phyloP scores from a whole-genome alignment of 257 asterid species.

The Perilla frutescens region DNA sequence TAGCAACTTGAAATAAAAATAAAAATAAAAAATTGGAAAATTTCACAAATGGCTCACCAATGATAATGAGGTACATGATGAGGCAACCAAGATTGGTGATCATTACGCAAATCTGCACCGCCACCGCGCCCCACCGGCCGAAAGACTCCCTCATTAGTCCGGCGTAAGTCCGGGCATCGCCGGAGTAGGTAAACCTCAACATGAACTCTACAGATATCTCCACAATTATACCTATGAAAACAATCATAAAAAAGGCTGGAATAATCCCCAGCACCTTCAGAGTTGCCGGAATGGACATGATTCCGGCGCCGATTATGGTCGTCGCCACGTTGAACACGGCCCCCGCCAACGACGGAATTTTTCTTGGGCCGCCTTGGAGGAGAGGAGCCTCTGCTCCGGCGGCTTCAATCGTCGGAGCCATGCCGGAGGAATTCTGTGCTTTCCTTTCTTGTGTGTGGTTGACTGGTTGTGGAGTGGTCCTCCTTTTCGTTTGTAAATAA shows the following conservation, averaged over 20 bases:
- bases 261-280: slow-evolving; percentile 82
- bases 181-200: slow-evolving; percentile 80
- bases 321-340: slow-evolving; percentile 93
- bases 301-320: slow-evolving; percentile 94
- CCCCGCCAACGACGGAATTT: slow-evolving; percentile 56
- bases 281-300: slow-evolving; percentile 97
- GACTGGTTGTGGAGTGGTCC: neutral
- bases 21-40: neutral
- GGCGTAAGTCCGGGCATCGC: slow-evolving; percentile 82
- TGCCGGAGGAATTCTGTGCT: slow-evolving; percentile 29
- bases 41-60: slow-evolving; percentile 49
- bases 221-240: slow-evolving; percentile 60
- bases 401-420: slow-evolving; percentile 62
- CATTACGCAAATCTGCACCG: slow-evolving; percentile 82
- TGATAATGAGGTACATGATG: slow-evolving; percentile 85
- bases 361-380: slow-evolving; percentile 36
- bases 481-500: neutral
- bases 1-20: neutral
- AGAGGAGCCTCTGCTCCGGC: slow-evolving; percentile 67
- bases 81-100: slow-evolving; percentile 89
- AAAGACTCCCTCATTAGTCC: slow-evolving; percentile 87
- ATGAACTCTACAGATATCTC: slow-evolving; percentile 87
- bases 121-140: slow-evolving; percentile 69
- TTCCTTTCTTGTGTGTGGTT: neutral
- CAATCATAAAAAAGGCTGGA: slow-evolving; percentile 76